phyloP scores from a whole-genome alignment of 2,329 filamentous ascomycete genomes.

The Blastomyces parvus region DNA sequence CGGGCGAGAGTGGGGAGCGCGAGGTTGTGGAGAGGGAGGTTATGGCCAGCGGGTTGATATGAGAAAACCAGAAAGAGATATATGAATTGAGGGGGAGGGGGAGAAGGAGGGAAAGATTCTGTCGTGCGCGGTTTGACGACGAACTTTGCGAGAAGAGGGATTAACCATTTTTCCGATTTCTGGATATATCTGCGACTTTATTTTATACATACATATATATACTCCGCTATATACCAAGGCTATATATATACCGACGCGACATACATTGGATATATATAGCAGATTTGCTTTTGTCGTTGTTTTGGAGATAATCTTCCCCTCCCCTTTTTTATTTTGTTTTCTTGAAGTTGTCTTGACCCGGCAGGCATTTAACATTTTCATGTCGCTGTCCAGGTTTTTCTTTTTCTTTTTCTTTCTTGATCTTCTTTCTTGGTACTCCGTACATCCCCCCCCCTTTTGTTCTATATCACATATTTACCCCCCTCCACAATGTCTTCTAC shows the following conservation, averaged over 20 bases:
- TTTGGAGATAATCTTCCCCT: neutral
- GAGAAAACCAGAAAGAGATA: slow-evolving; percentile 2
- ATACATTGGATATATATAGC: neutral
- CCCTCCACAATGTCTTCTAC: no score
- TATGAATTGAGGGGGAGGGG: neutral
- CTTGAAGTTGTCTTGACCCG: neutral
- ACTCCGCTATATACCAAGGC: neutral
- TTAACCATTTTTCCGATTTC: neutral
- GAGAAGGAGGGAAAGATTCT: neutral
- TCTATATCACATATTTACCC: neutral
- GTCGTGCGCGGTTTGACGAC: neutral
- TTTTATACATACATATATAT: neutral
- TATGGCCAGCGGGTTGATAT: slow-evolving; percentile 22
- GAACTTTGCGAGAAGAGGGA: no score
- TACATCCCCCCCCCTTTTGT: neutral
- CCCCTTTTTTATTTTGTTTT: neutral
- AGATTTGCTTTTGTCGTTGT: neutral
- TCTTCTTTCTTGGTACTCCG: slow-evolving; percentile 5
- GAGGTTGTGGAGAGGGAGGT: slow-evolving; percentile 27
- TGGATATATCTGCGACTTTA: neutral
- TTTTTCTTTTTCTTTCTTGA: slow-evolving; percentile 4
- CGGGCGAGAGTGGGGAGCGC: slow-evolving; percentile 25
- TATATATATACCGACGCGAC: neutral
- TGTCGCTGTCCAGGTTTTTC: neutral
- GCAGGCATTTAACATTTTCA: neutral